A percentile compares a stretch with the other conserved stretches of the same genome.
phyloP scores from a whole-genome alignment of 2,329 filamentous ascomycete genomes.

The Pochonia chlamydosporia region DNA sequence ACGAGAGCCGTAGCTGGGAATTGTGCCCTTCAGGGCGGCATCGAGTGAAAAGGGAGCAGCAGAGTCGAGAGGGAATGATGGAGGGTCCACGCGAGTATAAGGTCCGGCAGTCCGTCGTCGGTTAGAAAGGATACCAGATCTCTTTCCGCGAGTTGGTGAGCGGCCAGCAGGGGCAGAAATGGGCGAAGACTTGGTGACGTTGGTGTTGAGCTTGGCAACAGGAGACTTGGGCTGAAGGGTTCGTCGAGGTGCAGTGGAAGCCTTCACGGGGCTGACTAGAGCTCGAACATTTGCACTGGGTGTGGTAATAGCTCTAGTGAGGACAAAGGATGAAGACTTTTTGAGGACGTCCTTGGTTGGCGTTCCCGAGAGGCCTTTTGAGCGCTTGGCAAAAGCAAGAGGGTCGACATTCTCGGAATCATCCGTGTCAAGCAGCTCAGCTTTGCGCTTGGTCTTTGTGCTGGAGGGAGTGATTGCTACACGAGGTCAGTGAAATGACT shows the following conservation, averaged over 20 bases:
- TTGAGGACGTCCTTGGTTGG: conserved; percentile 42
- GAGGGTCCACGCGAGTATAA: conserved; percentile 66
- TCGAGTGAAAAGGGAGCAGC: conserved; percentile 75
- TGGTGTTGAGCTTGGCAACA: conserved; percentile 37
- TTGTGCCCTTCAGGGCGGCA: conserved; percentile 72
- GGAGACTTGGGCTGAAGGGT: conserved; percentile 50
- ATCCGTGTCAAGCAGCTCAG: conserved; percentile 43
- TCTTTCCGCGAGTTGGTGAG: conserved; percentile 68
- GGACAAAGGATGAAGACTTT: conserved; percentile 42
- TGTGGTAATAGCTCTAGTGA: conserved; percentile 34
- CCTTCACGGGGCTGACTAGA: conserved; percentile 25
- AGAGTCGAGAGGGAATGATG: conserved; percentile 49
- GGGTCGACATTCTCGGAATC: conserved; percentile 61
- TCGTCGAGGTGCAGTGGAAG: conserved; percentile 30
- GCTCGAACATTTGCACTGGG: conserved; percentile 25
- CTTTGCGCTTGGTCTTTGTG: conserved; percentile 53
- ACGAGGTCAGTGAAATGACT: not conserved
- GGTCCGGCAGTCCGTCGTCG: conserved; percentile 59
- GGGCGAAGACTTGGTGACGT: conserved; percentile 43
- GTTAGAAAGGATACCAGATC: conserved; percentile 60
- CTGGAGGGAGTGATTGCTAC: conserved; percentile 34
- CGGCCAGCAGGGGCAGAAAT: conserved; percentile 70
- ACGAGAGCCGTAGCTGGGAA: conserved; percentile 54
- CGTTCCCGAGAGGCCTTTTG: conserved; percentile 42
- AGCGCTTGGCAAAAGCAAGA: conserved; percentile 49